A percentile compares a stretch with the other conserved stretches of the same genome.
phyloP scores from a whole-genome alignment of 2,329 filamentous ascomycete genomes.

The Monosporascus sp. region DNA sequence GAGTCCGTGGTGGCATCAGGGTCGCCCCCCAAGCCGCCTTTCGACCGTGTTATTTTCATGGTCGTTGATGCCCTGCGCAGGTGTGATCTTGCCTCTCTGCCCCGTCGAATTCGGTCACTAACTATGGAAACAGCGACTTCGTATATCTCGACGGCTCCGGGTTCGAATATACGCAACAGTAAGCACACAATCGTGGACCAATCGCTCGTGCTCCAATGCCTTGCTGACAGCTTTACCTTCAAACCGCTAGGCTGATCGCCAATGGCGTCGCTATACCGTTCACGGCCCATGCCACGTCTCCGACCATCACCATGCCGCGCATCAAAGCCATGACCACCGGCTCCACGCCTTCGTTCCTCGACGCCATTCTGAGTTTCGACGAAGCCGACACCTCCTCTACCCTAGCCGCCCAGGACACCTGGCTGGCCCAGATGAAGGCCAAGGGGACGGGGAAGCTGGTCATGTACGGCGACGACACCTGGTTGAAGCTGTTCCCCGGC shows the following conservation, averaged over 20 bases:
- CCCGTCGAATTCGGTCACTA: background rate
- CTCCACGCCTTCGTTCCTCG: conserved; percentile 95
- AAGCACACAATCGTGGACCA: background rate
- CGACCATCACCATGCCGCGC: conserved; percentile 96
- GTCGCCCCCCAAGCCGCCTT: conserved; percentile 59
- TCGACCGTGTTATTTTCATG: conserved; percentile 93
- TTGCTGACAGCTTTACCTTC: background rate
- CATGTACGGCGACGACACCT: conserved; percentile 97
- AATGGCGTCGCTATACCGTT: conserved; percentile 83
- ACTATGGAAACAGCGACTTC: conserved; percentile 64
- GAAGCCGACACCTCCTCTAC: conserved; percentile 90
- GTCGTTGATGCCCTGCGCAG: conserved; percentile 92
- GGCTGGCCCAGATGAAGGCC: conserved; percentile 87
- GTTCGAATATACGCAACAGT: conserved; percentile 82
- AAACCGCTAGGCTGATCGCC: conserved; percentile 64
- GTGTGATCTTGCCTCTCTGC: conserved; percentile 36
- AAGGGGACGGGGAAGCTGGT: conserved; percentile 68
- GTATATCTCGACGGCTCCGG: conserved; percentile 78
- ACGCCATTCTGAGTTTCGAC: conserved; percentile 93
- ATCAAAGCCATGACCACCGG: conserved; percentile 97
- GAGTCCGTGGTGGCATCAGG: conserved; percentile 50
- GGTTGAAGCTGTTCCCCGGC: conserved; percentile 91
- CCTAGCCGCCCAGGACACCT: conserved; percentile 84
- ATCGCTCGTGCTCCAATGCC: too few species aligned
- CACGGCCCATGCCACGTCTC: conserved; percentile 91